Evolutionary conservation across 768 basidiomycete genomes (phyloP), one percentile per base, ranked within the genome.

Genomic region (Phylloporus sp.): DNA sequence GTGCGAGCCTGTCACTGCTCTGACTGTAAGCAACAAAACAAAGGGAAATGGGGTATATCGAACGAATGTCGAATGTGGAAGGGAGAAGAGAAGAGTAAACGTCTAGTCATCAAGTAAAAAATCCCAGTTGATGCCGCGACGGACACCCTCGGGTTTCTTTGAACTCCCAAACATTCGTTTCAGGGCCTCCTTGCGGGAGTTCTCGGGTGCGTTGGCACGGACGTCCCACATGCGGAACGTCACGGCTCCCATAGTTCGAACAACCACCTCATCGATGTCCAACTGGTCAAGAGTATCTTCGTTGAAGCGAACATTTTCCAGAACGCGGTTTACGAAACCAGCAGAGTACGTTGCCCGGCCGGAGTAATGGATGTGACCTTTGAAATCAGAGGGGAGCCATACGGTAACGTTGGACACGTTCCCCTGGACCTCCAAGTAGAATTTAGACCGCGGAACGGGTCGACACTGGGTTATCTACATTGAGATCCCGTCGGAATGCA

Each of bases 181-280:
- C 53, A 82, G 62, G 2, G 73, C 68, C 66, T 88, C 86, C 62
- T 76, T 80, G 46, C 76, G 77, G 37, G 68, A 46, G 37, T 75
- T 78, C 62, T 89, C 86, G 17, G 84, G 80, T 36, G 78, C 72
- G 53, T 77, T 73, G 14, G 80, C 78, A 51, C 76, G 74, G 43
- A 84, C 75, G 62, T 89, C 84, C 86, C 86, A 89, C 85, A 87
- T 87, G 24, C 80, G 79, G 64, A 89, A 84, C 4, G 74, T 77
- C 46, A 89, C 74, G 34, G 63, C 66, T 15, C 86, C 86, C 15
- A 58, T 56, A n/a, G 85, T 84, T 35, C 68, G 64, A 7, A 88
- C 75, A 38, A 81, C 66, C 38, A 87, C 78, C 57, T 81, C 77
- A 59, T 89, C 86, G 46, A 76, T 75, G 39, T 71, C 67, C 53